Base-by-base conservation (phyloP, 2,329 filamentous ascomycete genomes). In the Neofusicoccum umdonicola region DNA sequence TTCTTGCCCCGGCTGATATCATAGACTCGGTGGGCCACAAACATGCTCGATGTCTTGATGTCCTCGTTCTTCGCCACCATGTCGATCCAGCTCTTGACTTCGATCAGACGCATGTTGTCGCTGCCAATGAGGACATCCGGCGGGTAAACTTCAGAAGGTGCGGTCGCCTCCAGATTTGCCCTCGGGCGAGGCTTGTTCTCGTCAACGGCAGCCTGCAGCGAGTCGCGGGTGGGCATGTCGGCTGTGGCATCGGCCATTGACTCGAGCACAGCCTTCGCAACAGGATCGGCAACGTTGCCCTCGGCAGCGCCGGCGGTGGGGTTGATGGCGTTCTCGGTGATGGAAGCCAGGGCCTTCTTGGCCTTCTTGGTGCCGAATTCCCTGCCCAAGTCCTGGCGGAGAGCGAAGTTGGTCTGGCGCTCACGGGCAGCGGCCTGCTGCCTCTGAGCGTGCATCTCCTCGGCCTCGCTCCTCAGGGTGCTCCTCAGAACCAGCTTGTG, bases 361-460 rank as follows among this genome's bases (percentile, higher is more conserved):
- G 91, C 90, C 78, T 93, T 94, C 81, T 91, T 93, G 31, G 91
- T 94, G 75, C 92, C 92, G 72, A 96, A 96, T 37, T 89, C 87
- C 70, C 90, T 84, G 45, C 90, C 90, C 12, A 96, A 86, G 2
- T 88, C 58, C 37, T 52, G 48, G 37, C 44, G 39, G 11, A 64
- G 47, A 17, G 27, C n/a, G 39, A 60, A 60, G 22, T 67, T 64
- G 50, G 68, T 77, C 64, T 64, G 70, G 65, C 69, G 73, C 8
- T 66, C 69, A 11, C 34, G 39, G 5, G 70, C 71, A 1, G 74
- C 71, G 4, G 71, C 51, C n/a, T 66, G 63, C 15, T 71, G 73
- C 41, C 72, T 69, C 67, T 75, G 72, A 57, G 73, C 70, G 7
- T 71, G 72, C 54, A 79, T 72, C 65, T 81, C 79, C 47, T 79